Conservation (phyloP, 495 filamentous ascomycete species). For the Penicillium lagena region DNA sequence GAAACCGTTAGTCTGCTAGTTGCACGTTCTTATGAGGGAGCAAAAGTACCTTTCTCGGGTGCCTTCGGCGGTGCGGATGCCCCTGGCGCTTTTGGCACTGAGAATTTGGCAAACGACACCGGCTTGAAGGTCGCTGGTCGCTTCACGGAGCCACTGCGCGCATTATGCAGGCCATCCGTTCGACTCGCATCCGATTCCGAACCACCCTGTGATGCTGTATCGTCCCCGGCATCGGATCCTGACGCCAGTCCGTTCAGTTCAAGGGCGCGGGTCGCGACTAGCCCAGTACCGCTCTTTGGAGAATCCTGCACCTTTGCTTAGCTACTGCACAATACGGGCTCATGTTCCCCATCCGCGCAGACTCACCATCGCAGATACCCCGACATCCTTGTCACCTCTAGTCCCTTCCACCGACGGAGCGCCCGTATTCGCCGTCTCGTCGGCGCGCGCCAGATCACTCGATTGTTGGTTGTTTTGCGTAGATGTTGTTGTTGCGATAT, state of each 20-base stretch:
- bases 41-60: conserved; percentile 46
- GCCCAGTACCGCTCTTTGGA: conserved; percentile 25
- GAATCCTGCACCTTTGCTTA: conserved; percentile 25
- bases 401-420: conserved; percentile 12
- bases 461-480: conserved; percentile 19
- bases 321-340: conserved; percentile 2
- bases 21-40: not conserved
- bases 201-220: conserved; percentile 39
- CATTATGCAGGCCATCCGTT: conserved; percentile 52
- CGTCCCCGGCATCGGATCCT: conserved; percentile 37
- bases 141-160: conserved; percentile 67
- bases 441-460: conserved; percentile 17
- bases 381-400: conserved; percentile 23
- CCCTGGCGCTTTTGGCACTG: conserved; percentile 47
- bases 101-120: conserved; percentile 82
- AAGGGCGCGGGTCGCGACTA: conserved; percentile 35
- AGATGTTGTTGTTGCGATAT: conserved; percentile 26
- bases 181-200: conserved; percentile 46
- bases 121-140: conserved; percentile 87
- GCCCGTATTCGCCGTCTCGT: conserved; percentile 17
- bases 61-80: conserved; percentile 47
- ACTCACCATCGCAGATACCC: conserved; percentile 28
- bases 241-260: conserved; percentile 39
- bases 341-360: not conserved
- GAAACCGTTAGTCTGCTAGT: too few relatives aligned